These are phyloP conservation scores for Phytophthora vignae DNA, from an alignment of 352 stramenopile genomes.

Conservation along the genomic window DNA sequence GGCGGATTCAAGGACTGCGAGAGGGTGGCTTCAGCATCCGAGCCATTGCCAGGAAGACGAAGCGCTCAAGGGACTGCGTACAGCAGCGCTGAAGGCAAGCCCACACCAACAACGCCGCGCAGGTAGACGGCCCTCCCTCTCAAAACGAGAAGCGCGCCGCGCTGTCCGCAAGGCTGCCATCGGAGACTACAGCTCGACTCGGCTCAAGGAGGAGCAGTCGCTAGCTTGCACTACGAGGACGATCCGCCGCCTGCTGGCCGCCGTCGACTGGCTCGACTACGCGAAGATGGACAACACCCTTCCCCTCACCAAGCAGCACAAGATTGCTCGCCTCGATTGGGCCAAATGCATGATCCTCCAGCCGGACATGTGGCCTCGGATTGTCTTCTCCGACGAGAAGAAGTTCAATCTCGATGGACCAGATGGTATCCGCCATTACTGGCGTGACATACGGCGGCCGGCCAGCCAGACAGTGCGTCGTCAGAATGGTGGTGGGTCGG, in stretches of 20 bases:
- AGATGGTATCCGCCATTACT: constrained; percentile 5
- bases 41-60: too few species aligned
- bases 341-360: constrained; percentile 2
- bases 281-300: constrained; percentile 11
- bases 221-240: neutral
- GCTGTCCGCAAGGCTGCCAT: neutral
- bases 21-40: too few species aligned
- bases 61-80: too few species aligned
- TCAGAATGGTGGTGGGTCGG: too few species aligned
- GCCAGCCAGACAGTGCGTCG: too few species aligned
- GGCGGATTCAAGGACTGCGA: too few species aligned
- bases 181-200: neutral
- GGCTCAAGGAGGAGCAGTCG: neutral
- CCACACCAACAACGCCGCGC: too few species aligned
- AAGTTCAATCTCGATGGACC: constrained; percentile 26
- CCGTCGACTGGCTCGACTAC: constrained; percentile 1
- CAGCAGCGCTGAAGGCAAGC: too few species aligned
- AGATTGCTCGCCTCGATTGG: constrained; percentile 2
- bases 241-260: constrained; percentile 2
- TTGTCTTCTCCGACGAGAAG: constrained; percentile 21
- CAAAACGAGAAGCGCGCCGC: too few species aligned
- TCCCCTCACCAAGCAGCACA: constrained; percentile 11
- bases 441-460: too few species aligned
- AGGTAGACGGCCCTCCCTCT: too few species aligned
- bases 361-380: constrained; percentile 8